These are phyloP conservation scores for Cryphonectria japonica DNA, from an alignment of 2,329 filamentous ascomycete species.

Conservation along the genomic window DNA sequence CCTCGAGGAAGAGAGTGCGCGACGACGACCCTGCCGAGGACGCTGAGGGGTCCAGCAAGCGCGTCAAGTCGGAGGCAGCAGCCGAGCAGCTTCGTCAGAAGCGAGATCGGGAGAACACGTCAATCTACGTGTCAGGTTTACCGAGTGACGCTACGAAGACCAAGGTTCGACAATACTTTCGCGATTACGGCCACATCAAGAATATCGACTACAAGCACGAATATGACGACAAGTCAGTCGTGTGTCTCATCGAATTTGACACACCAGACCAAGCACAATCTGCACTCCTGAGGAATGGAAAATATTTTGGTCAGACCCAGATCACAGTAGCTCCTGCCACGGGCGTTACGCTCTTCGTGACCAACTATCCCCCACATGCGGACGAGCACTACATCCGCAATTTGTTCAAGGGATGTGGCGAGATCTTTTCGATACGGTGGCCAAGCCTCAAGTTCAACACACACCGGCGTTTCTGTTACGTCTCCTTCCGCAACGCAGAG, in stretches of 20 bases:
- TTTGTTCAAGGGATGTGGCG: slow-evolving; percentile 75
- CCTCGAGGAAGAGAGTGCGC: slow-evolving; percentile 73
- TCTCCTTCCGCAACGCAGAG: slow-evolving; percentile 77
- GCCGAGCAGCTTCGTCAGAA: slow-evolving; percentile 53
- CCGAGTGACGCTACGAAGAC: slow-evolving; percentile 71
- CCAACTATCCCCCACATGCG: slow-evolving; percentile 82
- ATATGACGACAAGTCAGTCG: slow-evolving; percentile 61
- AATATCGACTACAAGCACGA: slow-evolving; percentile 72
- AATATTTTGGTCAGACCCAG: slow-evolving; percentile 72
- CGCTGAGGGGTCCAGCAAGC: slow-evolving; percentile 65
- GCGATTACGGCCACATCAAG: slow-evolving; percentile 84
- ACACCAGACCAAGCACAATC: slow-evolving; percentile 78
- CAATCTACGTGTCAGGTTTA: slow-evolving; percentile 78
- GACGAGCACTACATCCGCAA: slow-evolving; percentile 71
- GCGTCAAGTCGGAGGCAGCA: slow-evolving; percentile 55
- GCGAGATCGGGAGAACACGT: slow-evolving; percentile 89
- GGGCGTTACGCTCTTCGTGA: slow-evolving; percentile 82
- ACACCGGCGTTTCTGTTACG: slow-evolving; percentile 91
- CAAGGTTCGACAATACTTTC: slow-evolving; percentile 86
- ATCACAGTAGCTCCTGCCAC: slow-evolving; percentile 77
- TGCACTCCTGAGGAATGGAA: slow-evolving; percentile 80
- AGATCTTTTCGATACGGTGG: slow-evolving; percentile 84
- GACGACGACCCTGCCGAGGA: slow-evolving; percentile 57
- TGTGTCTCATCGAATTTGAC: slow-evolving; percentile 84
- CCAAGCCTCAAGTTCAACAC: slow-evolving; percentile 90